phyloP scores from a whole-genome alignment of 2,329 filamentous ascomycete genomes.

The Xylariomycetidae sp. region DNA sequence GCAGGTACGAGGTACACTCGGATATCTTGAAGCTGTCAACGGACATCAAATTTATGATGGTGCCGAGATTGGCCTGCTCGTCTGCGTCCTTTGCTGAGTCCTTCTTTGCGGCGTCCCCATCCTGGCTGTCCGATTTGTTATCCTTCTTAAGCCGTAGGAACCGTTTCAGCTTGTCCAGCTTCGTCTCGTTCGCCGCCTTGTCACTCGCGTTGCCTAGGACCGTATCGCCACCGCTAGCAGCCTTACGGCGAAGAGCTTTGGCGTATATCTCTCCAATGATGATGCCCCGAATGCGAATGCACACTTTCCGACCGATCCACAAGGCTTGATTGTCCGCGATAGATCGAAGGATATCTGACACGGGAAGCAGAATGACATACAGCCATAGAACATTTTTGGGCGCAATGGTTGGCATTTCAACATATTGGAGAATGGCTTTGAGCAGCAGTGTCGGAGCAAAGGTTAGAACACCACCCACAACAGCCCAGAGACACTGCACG shows the following conservation, averaged over 20 bases:
- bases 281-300: slow-evolving; percentile 87
- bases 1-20: slow-evolving; percentile 89
- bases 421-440: slow-evolving; percentile 86
- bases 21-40: slow-evolving; percentile 99
- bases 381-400: slow-evolving; percentile 91
- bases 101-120: slow-evolving; percentile 26
- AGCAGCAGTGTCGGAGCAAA: slow-evolving; percentile 90
- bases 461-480: slow-evolving; percentile 74
- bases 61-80: slow-evolving; percentile 84
- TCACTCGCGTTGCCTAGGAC: slow-evolving; percentile 57
- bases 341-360: slow-evolving; percentile 77
- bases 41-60: slow-evolving; percentile 99
- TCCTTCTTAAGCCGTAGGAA: slow-evolving; percentile 60
- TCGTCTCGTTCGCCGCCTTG: slow-evolving; percentile 33
- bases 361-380: slow-evolving; percentile 84
- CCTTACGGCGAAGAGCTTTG: slow-evolving; percentile 88
- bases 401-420: slow-evolving; percentile 73
- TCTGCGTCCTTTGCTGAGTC: slow-evolving; percentile 41
- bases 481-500: slow-evolving; percentile 75
- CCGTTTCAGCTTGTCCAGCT: slow-evolving; percentile 47
- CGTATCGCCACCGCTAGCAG: slow-evolving; percentile 71
- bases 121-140: slow-evolving; percentile 35
- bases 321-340: slow-evolving; percentile 80
- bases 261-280: slow-evolving; percentile 97
- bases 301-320: slow-evolving; percentile 92